These are phyloP conservation scores for Tulasnella calospora DNA, from an alignment of 768 basidiomycete genomes.

Conservation along the genomic window DNA sequence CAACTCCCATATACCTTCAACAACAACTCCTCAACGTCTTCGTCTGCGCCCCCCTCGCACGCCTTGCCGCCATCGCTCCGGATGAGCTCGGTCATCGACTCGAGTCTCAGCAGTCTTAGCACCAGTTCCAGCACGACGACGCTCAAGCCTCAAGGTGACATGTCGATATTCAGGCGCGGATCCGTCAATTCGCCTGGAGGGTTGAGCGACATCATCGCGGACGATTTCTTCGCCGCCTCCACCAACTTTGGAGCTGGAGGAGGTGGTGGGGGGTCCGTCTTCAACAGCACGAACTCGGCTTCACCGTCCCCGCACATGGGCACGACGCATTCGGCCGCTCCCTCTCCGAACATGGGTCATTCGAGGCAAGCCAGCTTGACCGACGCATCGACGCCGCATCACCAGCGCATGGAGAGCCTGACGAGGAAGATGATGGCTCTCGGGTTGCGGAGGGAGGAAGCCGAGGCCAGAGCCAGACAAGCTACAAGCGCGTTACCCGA, in stretches of 20 bases:
- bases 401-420: conserved; percentile 94
- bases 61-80: conserved; percentile 11
- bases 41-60: conserved; percentile 1
- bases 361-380: neutral
- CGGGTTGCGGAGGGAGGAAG: conserved; percentile 76
- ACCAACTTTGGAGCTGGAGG: neutral
- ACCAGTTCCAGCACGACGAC: neutral
- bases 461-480: conserved; percentile 34
- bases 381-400: conserved; percentile 52
- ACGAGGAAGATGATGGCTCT: conserved; percentile 99
- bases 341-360: conserved; percentile 1
- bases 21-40: neutral
- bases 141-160: conserved; percentile 4
- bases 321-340: neutral
- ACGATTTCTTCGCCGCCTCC: neutral
- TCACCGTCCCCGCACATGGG: conserved; percentile 9
- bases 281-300: neutral
- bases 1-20: neutral
- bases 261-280: neutral
- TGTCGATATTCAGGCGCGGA: conserved; percentile 2
- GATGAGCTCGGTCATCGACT: conserved; percentile 12
- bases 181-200: conserved; percentile 2
- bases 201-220: conserved; percentile 20
- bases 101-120: neutral
- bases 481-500: conserved; percentile 30